These are phyloP conservation scores for Dacryopinax spathularia DNA, from an alignment of 768 basidiomycete genomes.

Conservation along the genomic window DNA sequence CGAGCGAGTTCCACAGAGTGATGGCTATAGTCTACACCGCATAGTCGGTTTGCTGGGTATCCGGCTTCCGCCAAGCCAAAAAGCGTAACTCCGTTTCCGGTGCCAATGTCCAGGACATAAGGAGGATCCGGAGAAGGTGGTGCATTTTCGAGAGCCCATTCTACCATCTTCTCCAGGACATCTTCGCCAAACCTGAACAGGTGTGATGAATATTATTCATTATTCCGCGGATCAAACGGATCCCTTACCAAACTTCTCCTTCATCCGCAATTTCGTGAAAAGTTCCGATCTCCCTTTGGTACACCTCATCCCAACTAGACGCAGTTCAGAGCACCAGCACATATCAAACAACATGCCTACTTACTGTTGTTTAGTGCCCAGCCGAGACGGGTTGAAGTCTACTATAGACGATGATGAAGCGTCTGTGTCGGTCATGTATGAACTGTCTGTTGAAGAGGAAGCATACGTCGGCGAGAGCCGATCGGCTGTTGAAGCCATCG, in stretches of 20 bases:
- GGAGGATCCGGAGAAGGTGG: slow-evolving; percentile 32
- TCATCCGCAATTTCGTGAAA: slow-evolving; percentile 70
- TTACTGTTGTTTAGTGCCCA: slow-evolving; percentile 69
- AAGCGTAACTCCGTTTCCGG: slow-evolving; percentile 64
- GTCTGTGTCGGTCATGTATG: slow-evolving; percentile 17
- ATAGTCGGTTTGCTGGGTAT: slow-evolving; percentile 38
- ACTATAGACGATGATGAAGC: background rate
- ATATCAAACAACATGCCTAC: background rate
- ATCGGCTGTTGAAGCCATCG: slow-evolving; percentile 5
- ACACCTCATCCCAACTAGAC: slow-evolving; percentile 63
- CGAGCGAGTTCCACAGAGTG: slow-evolving; percentile 52
- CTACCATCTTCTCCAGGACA: slow-evolving; percentile 58
- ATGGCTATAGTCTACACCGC: slow-evolving; percentile 64
- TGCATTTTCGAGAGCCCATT: slow-evolving; percentile 47
- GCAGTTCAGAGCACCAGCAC: background rate
- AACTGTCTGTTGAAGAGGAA: slow-evolving; percentile 2
- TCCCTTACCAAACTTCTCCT: slow-evolving; percentile 64
- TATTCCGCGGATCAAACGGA: background rate
- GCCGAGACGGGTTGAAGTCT: slow-evolving; percentile 52
- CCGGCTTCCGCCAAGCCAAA: slow-evolving; percentile 56
- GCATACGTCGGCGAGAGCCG: background rate
- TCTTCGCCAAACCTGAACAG: slow-evolving; percentile 60
- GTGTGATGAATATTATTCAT: slow-evolving; percentile 1
- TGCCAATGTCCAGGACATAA: slow-evolving; percentile 61
- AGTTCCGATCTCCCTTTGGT: slow-evolving; percentile 52